Percentiles rank a stretch among this genome's conserved stretches.
phyloP scores from a whole-genome alignment of 2,329 filamentous ascomycete species.

The Blastomyces gilchristii region DNA sequence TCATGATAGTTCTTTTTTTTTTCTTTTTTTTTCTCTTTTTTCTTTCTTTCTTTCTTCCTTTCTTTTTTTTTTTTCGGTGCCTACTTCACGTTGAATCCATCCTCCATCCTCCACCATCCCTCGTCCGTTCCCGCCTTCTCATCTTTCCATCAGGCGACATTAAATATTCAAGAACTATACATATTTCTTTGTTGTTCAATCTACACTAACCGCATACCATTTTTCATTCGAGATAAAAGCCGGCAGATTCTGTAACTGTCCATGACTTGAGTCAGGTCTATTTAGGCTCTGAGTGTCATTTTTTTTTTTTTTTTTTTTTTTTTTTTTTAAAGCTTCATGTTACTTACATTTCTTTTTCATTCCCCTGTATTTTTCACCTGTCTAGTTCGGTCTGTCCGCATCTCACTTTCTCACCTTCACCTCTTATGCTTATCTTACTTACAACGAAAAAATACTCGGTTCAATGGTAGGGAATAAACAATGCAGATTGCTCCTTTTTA shows the following conservation, averaged over 20 bases:
- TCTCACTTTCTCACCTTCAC: not conserved
- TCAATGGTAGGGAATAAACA: not conserved
- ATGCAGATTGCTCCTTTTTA: not conserved
- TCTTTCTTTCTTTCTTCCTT: not conserved
- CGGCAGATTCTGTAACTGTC: not conserved
- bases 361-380: not conserved
- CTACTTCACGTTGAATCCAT: not conserved
- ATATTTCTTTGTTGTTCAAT: not conserved
- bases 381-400: not conserved
- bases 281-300: not conserved
- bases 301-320: not conserved
- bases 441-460: not conserved
- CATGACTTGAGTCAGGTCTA: not conserved
- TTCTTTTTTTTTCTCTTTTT: not conserved
- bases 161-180: not conserved
- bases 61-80: not conserved
- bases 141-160: too few species aligned
- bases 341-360: not conserved
- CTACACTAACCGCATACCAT: not conserved
- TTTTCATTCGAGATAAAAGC: not conserved
- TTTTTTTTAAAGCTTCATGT: not conserved
- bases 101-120: not conserved
- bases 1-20: not conserved
- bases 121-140: not conserved
- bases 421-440: not conserved